Evolutionary conservation across 345 rosid species (phyloP).

Genomic region (Eucalyptus cloeziana): DNA sequence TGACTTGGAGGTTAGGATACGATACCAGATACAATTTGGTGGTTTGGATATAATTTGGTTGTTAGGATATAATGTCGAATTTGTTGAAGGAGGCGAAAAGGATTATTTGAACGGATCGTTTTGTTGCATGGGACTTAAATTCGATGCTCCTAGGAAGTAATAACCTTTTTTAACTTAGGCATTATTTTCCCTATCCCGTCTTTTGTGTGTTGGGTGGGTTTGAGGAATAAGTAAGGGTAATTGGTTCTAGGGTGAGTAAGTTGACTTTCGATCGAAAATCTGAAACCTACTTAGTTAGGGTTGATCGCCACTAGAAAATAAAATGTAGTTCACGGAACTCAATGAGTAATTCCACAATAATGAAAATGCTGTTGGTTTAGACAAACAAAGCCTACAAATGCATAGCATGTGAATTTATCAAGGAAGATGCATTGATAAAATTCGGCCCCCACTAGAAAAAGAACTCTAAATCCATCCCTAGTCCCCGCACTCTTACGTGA

Average conservation of each 20-base stretch:
- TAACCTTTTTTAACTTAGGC: background rate
- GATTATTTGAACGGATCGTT: background rate
- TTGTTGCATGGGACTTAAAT: background rate
- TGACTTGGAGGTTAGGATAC: background rate
- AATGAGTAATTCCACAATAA: background rate
- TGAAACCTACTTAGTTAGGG: fast-evolving
- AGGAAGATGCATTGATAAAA: background rate
- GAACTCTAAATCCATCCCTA: background rate
- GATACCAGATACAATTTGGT: background rate
- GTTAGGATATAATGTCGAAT: background rate
- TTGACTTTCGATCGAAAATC: fast-evolving
- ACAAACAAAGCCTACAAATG: background rate
- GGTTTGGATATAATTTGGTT: background rate
- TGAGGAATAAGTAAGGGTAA: background rate
- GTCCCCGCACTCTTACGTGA: background rate
- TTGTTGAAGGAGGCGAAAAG: background rate
- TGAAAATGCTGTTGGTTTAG: background rate
- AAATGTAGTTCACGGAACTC: background rate
- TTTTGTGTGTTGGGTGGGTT: background rate
- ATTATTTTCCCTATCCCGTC: background rate
- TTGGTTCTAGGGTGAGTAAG: background rate
- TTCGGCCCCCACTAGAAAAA: background rate
- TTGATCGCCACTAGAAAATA: background rate
- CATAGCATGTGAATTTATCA: background rate
- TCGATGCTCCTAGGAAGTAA: background rate